phyloP scores from a whole-genome alignment of 768 basidiomycete genomes.

The Amanita subjunquillea region DNA sequence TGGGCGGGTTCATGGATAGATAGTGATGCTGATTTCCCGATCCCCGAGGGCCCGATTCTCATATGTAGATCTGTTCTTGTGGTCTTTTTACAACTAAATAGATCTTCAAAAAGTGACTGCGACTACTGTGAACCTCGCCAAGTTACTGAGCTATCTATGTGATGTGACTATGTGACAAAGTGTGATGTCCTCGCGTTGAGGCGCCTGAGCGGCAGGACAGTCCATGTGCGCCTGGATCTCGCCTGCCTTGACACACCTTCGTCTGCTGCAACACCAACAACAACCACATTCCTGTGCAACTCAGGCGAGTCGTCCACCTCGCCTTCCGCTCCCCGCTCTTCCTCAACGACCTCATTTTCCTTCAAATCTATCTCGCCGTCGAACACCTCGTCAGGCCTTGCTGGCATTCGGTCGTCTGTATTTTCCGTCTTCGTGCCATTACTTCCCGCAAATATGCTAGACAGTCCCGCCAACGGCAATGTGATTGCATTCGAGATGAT shows the following conservation, averaged over 20 bases:
- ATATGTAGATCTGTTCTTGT: too few species aligned
- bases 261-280: constrained; percentile 27
- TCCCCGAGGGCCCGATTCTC: too few species aligned
- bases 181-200: constrained; percentile 21
- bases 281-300: constrained; percentile 38
- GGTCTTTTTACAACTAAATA: too few species aligned
- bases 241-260: constrained; percentile 23
- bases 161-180: constrained; percentile 1
- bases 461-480: constrained; percentile 48
- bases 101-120: too few species aligned
- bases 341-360: constrained; percentile 72
- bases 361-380: constrained; percentile 57
- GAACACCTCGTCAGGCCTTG: constrained; percentile 61
- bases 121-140: too few species aligned
- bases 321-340: constrained; percentile 68
- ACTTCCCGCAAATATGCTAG: constrained; percentile 25
- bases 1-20: too few species aligned
- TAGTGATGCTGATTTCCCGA: too few species aligned
- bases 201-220: constrained; percentile 25
- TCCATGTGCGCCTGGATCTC: constrained; percentile 27
- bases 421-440: constrained; percentile 1
- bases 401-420: constrained; percentile 9
- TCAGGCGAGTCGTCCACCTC: constrained; percentile 71
- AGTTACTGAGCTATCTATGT: too few species aligned
- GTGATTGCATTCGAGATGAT: constrained; percentile 37